Evolutionary conservation across 2,329 filamentous ascomycete species (phyloP).

Genomic region (Paramyrothecium sp.): DNA sequence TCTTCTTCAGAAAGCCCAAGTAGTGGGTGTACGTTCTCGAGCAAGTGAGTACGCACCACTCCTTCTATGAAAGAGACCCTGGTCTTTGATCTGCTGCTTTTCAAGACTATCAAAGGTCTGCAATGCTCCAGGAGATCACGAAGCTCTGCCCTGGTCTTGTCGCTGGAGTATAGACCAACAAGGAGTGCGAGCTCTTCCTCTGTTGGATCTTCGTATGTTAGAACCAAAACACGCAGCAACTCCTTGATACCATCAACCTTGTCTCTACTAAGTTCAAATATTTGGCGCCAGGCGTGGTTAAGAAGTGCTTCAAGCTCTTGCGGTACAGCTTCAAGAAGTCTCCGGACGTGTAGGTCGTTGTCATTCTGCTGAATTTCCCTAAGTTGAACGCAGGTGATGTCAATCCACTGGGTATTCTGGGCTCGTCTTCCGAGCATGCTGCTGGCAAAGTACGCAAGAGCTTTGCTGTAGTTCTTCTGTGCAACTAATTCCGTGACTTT

Average conservation of each 20-base stretch:
- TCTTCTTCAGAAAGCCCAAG: constrained; percentile 35
- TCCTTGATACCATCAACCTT: constrained; percentile 38
- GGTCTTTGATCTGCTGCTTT: neutral
- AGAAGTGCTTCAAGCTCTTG: constrained; percentile 35
- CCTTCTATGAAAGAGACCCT: neutral
- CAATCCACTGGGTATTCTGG: constrained; percentile 42
- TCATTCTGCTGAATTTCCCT: constrained; percentile 33
- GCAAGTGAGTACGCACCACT: constrained; percentile 36
- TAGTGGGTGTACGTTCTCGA: constrained; percentile 30
- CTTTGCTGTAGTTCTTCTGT: constrained; percentile 38
- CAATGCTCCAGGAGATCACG: constrained; percentile 33
- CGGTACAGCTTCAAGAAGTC: constrained; percentile 35
- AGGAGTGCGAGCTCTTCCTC: constrained; percentile 35
- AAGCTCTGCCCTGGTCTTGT: constrained; percentile 29
- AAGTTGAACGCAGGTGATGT: constrained; percentile 39
- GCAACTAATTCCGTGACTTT: constrained; percentile 29
- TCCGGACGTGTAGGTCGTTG: constrained; percentile 36
- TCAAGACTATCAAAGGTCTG: constrained; percentile 30
- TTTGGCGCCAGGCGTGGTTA: constrained; percentile 33
- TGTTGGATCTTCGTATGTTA: constrained; percentile 39
- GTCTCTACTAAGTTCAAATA: constrained; percentile 28
- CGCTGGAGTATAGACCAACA: constrained; percentile 28
- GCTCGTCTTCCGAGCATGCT: constrained; percentile 40
- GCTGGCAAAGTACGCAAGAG: constrained; percentile 38
- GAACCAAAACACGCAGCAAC: constrained; percentile 36